Conservation (phyloP, 140 eudicot species). For the Erigeron philadelphicus region DNA sequence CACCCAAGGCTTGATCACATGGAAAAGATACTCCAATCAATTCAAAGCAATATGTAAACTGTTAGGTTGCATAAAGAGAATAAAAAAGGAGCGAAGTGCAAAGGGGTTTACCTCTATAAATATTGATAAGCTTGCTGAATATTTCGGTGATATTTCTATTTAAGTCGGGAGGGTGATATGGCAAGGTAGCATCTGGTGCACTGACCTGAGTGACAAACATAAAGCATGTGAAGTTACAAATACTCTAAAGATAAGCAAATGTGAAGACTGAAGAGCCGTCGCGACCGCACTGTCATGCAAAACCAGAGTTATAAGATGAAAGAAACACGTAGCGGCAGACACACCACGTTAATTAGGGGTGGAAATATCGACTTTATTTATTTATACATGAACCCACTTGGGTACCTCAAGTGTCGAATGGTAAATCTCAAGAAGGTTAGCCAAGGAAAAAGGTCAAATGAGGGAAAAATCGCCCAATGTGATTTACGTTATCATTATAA, state of each 20-base stretch:
- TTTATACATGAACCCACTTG: no score
- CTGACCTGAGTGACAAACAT: constrained; percentile 41
- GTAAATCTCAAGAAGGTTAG: no score
- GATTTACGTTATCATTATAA: no score
- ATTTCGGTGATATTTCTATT: constrained; percentile 73
- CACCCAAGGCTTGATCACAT: constrained; percentile 62
- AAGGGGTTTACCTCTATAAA: constrained; percentile 67
- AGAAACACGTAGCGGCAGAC: neutral
- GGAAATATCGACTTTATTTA: neutral
- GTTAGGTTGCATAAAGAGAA: constrained; percentile 3
- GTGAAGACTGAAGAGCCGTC: neutral
- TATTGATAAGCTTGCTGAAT: constrained; percentile 83
- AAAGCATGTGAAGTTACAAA: constrained; percentile 17
- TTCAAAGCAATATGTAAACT: constrained; percentile 14
- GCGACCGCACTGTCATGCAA: neutral
- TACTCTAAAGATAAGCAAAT: neutral
- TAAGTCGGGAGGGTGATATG: constrained; percentile 83
- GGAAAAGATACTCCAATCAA: constrained; percentile 3
- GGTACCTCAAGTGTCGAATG: no score
- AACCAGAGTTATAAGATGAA: neutral
- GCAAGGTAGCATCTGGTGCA: constrained; percentile 46
- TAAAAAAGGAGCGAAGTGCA: neutral
- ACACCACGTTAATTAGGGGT: neutral
- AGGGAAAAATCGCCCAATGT: no score
- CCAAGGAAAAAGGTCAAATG: no score